Base-by-base conservation (phyloP, 257 asterid genomes). In the Parsonsia alboflavescens region DNA sequence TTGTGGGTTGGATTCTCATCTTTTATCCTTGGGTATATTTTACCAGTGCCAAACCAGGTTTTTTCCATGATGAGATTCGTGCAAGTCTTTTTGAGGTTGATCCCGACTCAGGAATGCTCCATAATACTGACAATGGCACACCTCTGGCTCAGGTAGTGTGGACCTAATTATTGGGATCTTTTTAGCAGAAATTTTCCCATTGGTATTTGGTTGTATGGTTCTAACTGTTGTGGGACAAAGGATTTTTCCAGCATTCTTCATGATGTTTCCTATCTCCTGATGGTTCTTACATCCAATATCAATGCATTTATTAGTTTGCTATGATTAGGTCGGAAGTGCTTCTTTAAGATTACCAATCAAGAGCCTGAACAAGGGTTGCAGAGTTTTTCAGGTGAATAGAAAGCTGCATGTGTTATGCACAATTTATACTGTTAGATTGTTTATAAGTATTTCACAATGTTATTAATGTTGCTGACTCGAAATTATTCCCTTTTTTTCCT, bases 61-160 rank as follows among this genome's bases (percentile, higher is more conserved):
- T 95, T 86, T 95, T 95, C 82, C 98, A 86, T 78, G 99, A 95
- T 77, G 98, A 92, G 83, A 89, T 77, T 78, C 97, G 88, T 76
- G 90, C 97, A 65, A 90, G 78, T 79, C 89, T 93, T 75, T 91
- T 91, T 85, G 96, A 91, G 90, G 98, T 93, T 75, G 97, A 88
- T 71, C 90, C 87, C 5, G 88, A 81, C 80, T 86, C 96, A 50
- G 97, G 98, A 49, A 90, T 93, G 98, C 98, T 93, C 73, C 83
- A 82, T 44, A 93, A 93, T 81, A 93, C 98, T 7, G 98, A 95
- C 81, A 92, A 92, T 80, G 99, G 99, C 75, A 89, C 97, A 70
- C 99, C 99, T 77, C 90, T 92, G 98, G 83, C 97, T 81, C 93
- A 84, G 93, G 99, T 95, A 77, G 86, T 80, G 77, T 74, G 74